Evolutionary conservation across 305 asterid genomes (phyloP).

Genomic region (Fraxinus sp.): DNA sequence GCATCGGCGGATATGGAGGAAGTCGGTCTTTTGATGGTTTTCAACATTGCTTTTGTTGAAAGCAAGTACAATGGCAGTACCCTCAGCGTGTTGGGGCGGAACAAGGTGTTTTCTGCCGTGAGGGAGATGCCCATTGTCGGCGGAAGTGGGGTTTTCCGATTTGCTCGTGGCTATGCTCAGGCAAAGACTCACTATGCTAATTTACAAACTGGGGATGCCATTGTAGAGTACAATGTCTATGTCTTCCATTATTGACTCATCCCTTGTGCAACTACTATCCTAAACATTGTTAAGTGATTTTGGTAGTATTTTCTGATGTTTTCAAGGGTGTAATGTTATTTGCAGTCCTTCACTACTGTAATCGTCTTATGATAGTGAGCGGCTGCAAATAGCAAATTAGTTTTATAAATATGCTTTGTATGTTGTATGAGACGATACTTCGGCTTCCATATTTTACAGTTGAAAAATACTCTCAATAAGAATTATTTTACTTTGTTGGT

Average conservation of each 20-base stretch:
- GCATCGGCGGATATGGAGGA: constrained; percentile 30
- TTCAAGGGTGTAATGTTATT: neutral
- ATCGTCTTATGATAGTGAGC: no score
- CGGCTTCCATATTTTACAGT: neutral
- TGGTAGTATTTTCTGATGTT: neutral
- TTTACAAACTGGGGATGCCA: constrained; percentile 29
- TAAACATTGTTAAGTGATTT: neutral
- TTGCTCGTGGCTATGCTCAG: constrained; percentile 35
- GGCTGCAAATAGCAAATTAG: neutral
- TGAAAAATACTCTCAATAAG: neutral
- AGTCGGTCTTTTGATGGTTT: constrained; percentile 29
- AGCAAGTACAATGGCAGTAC: constrained; percentile 45
- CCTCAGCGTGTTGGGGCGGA: constrained; percentile 44
- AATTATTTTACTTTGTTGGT: no score
- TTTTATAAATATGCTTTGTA: neutral
- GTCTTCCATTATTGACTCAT: constrained; percentile 38
- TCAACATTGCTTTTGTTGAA: constrained; percentile 34
- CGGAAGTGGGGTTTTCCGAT: constrained; percentile 49
- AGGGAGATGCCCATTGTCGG: constrained; percentile 56
- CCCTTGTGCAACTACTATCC: neutral
- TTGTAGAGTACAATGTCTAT: constrained; percentile 41
- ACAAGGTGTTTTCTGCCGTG: constrained; percentile 27
- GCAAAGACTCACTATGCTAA: constrained; percentile 29
- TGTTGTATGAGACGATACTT: neutral
- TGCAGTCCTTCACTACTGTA: no score